Conservation (phyloP, 352 stramenopile genomes). For the Pythium vanterpoolii region DNA sequence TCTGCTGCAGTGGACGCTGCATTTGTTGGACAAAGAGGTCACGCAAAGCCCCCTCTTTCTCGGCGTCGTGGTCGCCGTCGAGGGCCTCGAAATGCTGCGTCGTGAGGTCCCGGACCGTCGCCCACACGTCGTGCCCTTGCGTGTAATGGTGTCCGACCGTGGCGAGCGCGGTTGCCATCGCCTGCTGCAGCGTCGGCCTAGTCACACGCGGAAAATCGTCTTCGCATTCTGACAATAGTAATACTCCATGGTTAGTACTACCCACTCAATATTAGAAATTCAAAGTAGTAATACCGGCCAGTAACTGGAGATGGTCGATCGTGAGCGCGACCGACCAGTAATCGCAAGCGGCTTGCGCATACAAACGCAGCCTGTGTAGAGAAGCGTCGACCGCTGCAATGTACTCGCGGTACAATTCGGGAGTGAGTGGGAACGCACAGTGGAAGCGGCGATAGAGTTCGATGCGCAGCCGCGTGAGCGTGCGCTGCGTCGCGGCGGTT, state of each 20-base stretch:
- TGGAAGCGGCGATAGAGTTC: constrained; percentile 50
- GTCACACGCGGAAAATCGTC: constrained; percentile 1
- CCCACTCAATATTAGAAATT: neutral
- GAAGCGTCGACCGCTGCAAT: constrained; percentile 30
- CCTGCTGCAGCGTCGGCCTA: constrained; percentile 19
- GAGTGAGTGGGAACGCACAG: constrained; percentile 47
- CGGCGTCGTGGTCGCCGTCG: constrained; percentile 1
- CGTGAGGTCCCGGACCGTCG: constrained; percentile 43
- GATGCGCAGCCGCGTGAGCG: constrained; percentile 28
- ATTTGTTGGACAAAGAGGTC: constrained; percentile 54
- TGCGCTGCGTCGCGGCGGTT: constrained; percentile 10
- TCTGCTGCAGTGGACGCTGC: constrained; percentile 59
- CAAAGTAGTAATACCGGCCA: constrained; percentile 28
- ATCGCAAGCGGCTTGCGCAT: constrained; percentile 35
- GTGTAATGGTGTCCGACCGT: constrained; percentile 52
- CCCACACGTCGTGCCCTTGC: constrained; percentile 59
- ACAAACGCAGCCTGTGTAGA: constrained; percentile 30
- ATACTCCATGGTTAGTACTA: neutral
- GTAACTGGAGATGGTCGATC: constrained; percentile 35
- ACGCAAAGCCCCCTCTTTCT: constrained; percentile 40
- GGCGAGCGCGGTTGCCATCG: constrained; percentile 30
- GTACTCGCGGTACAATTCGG: constrained; percentile 57
- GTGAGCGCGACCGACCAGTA: constrained; percentile 58
- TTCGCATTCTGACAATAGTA: constrained; percentile 13
- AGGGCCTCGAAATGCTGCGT: constrained; percentile 30